phyloP scores from a whole-genome alignment of 2,329 filamentous ascomycete genomes.

The Pseudogymnoascus sp. region DNA sequence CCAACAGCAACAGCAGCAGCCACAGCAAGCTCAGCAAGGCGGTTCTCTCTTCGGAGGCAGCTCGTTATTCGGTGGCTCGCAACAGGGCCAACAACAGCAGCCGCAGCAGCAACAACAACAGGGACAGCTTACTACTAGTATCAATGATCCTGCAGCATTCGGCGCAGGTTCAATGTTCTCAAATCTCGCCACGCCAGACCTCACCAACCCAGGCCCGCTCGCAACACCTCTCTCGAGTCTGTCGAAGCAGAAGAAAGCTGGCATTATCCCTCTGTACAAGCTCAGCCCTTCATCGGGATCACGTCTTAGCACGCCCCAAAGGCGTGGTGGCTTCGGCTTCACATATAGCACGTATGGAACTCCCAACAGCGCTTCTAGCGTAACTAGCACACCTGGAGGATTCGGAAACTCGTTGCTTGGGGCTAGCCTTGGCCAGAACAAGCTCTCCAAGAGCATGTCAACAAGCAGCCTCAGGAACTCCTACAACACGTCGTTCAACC shows the following conservation, averaged over 20 bases:
- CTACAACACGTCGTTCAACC: slow-evolving; percentile 71
- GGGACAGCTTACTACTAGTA: slow-evolving; percentile 65
- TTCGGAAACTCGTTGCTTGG: slow-evolving; percentile 58
- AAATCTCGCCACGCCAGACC: slow-evolving; percentile 54
- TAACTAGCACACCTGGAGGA: slow-evolving; percentile 57
- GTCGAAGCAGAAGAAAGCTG: slow-evolving; percentile 65
- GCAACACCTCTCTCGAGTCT: slow-evolving; percentile 77
- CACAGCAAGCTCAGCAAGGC: slow-evolving; percentile 42
- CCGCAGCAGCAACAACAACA: slow-evolving; percentile 44
- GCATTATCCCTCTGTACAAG: slow-evolving; percentile 78
- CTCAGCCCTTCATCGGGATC: slow-evolving; percentile 73
- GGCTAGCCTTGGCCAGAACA: slow-evolving; percentile 49
- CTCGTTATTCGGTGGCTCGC: slow-evolving; percentile 52
- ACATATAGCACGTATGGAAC: slow-evolving; percentile 88
- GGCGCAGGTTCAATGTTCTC: slow-evolving; percentile 81
- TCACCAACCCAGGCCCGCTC: slow-evolving; percentile 72
- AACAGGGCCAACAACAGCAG: slow-evolving; percentile 41
- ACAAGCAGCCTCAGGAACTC: slow-evolving; percentile 76
- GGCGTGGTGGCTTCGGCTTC: slow-evolving; percentile 80
- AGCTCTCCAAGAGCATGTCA: slow-evolving; percentile 79
- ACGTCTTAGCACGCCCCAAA: slow-evolving; percentile 74
- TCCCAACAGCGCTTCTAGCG: slow-evolving; percentile 61
- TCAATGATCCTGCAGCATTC: slow-evolving; percentile 79
- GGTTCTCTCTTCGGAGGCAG: slow-evolving; percentile 51
- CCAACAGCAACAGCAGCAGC: slow-evolving; percentile 25